Evolutionary conservation across 805 yeast genomes (phyloP), one percentile per base, ranked within the genome.

Genomic region (Cyberlindnera mycetangii): DNA sequence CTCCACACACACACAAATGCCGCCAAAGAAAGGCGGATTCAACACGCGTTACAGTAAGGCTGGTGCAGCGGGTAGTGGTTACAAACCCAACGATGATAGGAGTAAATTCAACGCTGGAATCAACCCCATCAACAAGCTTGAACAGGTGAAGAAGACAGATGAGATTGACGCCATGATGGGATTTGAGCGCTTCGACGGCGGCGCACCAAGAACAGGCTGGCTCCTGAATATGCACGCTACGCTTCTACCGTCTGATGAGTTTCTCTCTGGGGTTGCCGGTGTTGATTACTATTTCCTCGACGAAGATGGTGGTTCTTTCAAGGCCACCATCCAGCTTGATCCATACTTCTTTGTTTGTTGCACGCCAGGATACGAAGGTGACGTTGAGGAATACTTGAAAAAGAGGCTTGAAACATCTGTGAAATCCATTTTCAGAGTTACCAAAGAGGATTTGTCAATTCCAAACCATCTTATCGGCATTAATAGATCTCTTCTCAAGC

Each of bases 221-320:
- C 69, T 93, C 43, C 77, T 85, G 33, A 95, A 93, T 59, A 89
- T 93, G 93, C 99, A 92, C 67, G 79, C 96, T 2, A 87, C 95
- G 1, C 71, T 85, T 1, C 62, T 85, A 3, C 78, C 84, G 3
- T 74, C 78, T 11, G 78, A 76, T 5, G 82, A 79, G 25, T 69
- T 71, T 34, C 55, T 74, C 10, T 70, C 77, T n/a, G 97, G 96
- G 9, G 71, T 77, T 28, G 78, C 97, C 0, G 99, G 92, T 3
- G 97, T 92, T 3, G 97, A 93, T 56, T 89, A 85, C 64, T 95
- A 95, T 61, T 93, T 95, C 55, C 66, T 93, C 7, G 98, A 90
- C 62, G 96, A 88, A 57, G 97, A 90, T 62, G 99, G 99, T 38
- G 99, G 97, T 7, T 80, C 86, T 35, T 93, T 95, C 70, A 93